These are phyloP conservation scores for Mycena polygramma DNA, from an alignment of 768 basidiomycete genomes.

Conservation along the genomic window DNA sequence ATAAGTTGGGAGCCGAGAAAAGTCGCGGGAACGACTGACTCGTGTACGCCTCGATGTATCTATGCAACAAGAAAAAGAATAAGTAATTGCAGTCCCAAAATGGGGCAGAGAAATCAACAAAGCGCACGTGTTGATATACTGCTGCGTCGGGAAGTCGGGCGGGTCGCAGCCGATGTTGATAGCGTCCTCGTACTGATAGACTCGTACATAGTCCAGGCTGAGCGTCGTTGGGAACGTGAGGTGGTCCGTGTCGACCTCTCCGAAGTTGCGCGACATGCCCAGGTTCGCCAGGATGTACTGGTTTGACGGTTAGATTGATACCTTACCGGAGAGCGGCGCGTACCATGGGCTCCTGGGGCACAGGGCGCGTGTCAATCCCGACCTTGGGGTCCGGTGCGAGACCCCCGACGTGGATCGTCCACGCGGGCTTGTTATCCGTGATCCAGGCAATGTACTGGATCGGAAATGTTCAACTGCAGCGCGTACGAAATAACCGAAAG, in stretches of 20 bases:
- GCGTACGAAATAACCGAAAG: no score
- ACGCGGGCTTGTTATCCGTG: conserved; percentile 63
- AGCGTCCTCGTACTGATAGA: conserved; percentile 70
- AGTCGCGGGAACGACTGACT: background rate
- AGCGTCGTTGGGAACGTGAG: conserved; percentile 64
- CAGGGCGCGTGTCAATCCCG: conserved; percentile 63
- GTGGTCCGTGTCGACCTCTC: conserved; percentile 44
- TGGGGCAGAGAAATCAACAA: no score
- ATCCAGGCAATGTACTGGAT: conserved; percentile 74
- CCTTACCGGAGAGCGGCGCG: no score
- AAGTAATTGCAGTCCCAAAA: background rate
- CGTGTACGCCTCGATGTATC: background rate
- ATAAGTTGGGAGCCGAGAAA: conserved; percentile 46
- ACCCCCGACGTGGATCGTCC: conserved; percentile 72
- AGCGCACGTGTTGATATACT: conserved; percentile 68
- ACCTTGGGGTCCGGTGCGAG: conserved; percentile 62
- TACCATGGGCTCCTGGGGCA: conserved; percentile 69
- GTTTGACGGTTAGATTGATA: no score
- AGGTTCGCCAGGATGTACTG: conserved; percentile 65
- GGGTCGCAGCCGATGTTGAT: conserved; percentile 58
- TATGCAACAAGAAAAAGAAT: background rate
- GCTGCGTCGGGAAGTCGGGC: no score
- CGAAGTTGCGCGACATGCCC: conserved; percentile 55
- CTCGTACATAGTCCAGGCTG: conserved; percentile 77
- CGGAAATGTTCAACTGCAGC: no score